Conservation (phyloP, 345 rosid species). For the Acer negundo region DNA sequence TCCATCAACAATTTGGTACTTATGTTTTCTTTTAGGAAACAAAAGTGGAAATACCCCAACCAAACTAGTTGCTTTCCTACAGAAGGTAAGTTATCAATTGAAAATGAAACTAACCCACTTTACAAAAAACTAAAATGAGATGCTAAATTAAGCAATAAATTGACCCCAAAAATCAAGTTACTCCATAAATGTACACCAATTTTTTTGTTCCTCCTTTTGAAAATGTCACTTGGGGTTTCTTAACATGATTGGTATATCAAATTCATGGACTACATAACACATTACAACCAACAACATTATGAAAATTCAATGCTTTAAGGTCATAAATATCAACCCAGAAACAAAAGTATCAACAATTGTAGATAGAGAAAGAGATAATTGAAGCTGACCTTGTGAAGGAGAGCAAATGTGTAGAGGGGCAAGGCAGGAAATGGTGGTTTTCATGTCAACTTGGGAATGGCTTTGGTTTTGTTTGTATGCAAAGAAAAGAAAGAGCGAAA, state of each 20-base stretch:
- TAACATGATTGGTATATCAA: not conserved
- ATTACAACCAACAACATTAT: not conserved
- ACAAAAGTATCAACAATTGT: not conserved
- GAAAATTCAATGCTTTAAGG: not conserved
- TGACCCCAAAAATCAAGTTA: not conserved
- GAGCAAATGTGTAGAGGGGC: not conserved
- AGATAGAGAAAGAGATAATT: conserved; percentile 15
- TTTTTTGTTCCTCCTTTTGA: not conserved
- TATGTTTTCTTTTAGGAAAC: not conserved
- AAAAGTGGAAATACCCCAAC: not conserved
- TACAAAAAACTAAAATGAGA: not conserved
- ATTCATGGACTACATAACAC: not conserved
- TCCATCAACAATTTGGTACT: not conserved
- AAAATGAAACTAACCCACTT: conserved; percentile 11
- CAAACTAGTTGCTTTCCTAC: not conserved
- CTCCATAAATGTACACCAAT: not conserved
- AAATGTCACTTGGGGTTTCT: not conserved
- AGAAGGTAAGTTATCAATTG: not conserved
- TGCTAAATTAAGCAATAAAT: not conserved
- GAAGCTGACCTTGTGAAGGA: conserved; percentile 23
- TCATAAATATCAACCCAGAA: not conserved
- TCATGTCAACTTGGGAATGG: conserved; percentile 22
- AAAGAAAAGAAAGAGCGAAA: conserved; percentile 6
- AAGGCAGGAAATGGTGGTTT: conserved; percentile 1
- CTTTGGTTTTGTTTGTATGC: not conserved